Base-by-base conservation (phyloP, 2,329 filamentous ascomycete species). In the Elsinoe arachidis region DNA sequence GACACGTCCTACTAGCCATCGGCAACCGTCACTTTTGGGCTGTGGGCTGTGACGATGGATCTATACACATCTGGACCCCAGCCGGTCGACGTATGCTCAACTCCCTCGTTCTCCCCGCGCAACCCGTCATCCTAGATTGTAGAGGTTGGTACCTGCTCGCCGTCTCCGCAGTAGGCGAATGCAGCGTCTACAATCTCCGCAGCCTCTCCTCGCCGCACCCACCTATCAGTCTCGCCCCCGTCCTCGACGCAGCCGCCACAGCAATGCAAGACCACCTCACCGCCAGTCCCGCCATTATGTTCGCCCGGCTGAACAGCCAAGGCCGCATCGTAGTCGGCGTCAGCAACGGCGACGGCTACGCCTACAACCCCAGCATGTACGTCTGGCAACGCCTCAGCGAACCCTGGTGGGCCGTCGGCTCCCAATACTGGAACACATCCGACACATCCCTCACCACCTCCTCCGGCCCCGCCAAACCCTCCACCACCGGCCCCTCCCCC, bases 381-480 rank as follows among this genome's bases (percentile, higher is more conserved):
- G 82, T 85, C 6, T 99, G 93, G 93, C 92, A 97, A 71, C 84
- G 91, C 9, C 78, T 99, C n/a, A 95, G 90, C 1, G 95, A 99
- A 69, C 82, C 89, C 1, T 99, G 93, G 93, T 99, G 93, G 90
- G 92, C 92, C 0, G 90, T 97, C 0, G 91, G 91, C 15, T 95
- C 89, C 64, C 93, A 99, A 69, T 99, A 99, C 70, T 99, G 93
- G 95, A 97, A 99, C 71, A 95, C 90, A 0, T 95, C 90, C 55
- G 93, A 96, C 66, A 90, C 90, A 1, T 90, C 90, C 0, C 84
- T 96, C 55, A 85, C 87, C 49, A 88, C 90, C 53, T 73, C 96
- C 37, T 85, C 84, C 1, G 53, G 52, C 1, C 61, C 59, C n/a
- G 34, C 53, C 2, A 63, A 61, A n/a, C 43, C 56, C 30, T 53